Percentiles rank a stretch among this genome's conserved stretches.
Conservation (phyloP, 768 basidiomycete genomes). For the Phanerochaete carnosa region DNA sequence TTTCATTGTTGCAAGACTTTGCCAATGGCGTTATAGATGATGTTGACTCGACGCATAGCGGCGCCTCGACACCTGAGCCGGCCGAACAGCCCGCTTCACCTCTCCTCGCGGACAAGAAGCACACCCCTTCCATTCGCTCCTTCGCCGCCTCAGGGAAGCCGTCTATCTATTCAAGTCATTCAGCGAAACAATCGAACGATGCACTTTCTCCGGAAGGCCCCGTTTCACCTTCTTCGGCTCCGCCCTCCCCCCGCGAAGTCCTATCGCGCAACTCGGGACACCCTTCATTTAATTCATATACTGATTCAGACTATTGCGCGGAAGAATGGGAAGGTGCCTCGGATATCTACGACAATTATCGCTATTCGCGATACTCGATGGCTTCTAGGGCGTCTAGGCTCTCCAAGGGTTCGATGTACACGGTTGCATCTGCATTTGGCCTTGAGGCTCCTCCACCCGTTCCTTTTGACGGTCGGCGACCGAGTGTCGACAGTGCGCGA, state of each 20-base stretch:
- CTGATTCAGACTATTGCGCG: constrained; percentile 25
- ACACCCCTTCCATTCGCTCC: neutral
- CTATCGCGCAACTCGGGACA: constrained; percentile 12
- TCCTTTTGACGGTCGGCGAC: constrained; percentile 20
- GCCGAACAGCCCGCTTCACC: neutral
- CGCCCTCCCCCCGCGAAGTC: constrained; percentile 1
- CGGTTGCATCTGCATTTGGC: constrained; percentile 14
- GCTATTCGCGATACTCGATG: constrained; percentile 63
- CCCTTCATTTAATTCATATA: constrained; percentile 3
- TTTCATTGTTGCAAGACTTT: constrained; percentile 58
- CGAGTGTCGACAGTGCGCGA: constrained; percentile 17
- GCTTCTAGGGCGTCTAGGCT: constrained; percentile 36
- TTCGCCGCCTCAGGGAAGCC: neutral
- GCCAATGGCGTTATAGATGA: constrained; percentile 33
- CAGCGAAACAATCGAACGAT: constrained; percentile 7
- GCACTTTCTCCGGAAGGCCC: neutral
- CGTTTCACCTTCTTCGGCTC: neutral
- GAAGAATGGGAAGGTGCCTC: constrained; percentile 65
- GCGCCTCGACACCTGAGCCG: constrained; percentile 11
- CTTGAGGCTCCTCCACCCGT: constrained; percentile 26
- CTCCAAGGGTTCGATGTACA: constrained; percentile 34
- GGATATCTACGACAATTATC: constrained; percentile 80
- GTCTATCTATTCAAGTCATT: constrained; percentile 8
- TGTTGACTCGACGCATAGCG: constrained; percentile 12
- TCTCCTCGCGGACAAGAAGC: neutral